Percentiles rank a stretch among this genome's conserved stretches.
phyloP scores from a whole-genome alignment of 1,284 basidiomycete genomes.

The Ceratobasidium sp. region DNA sequence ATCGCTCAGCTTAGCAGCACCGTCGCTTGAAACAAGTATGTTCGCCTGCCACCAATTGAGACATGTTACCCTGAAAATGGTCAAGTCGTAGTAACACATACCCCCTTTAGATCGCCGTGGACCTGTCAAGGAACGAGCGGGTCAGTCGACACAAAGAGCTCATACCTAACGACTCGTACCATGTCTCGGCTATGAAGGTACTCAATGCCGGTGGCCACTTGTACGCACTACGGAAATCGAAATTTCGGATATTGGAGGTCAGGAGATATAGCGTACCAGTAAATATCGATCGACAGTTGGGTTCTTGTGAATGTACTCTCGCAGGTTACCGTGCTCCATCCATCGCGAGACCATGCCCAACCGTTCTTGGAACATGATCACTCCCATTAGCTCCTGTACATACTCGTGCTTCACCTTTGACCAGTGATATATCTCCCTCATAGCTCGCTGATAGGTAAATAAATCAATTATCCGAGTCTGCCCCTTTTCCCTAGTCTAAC shows the following conservation, averaged over 20 bases:
- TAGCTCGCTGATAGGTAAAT: background rate
- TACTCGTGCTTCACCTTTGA: background rate
- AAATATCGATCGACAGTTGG: background rate
- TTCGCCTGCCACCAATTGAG: background rate
- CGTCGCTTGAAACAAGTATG: background rate
- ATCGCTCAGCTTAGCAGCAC: no score
- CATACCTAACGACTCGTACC: background rate
- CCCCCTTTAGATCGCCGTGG: conserved; percentile 14
- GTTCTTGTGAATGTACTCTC: background rate
- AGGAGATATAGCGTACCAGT: background rate
- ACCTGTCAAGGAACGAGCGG: background rate
- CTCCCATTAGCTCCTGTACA: background rate
- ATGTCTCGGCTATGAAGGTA: conserved; percentile 1
- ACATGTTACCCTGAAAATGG: no score
- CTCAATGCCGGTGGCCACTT: background rate
- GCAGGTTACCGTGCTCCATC: background rate
- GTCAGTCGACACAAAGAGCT: no score
- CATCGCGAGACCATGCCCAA: conserved; percentile 6
- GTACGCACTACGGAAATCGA: background rate
- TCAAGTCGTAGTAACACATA: background rate
- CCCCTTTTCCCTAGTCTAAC: background rate
- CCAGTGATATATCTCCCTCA: background rate
- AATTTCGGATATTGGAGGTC: no score
- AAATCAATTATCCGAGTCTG: no score
- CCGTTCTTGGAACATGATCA: background rate